Percentiles rank a stretch among this genome's conserved stretches.
phyloP scores from a whole-genome alignment of 2,329 filamentous ascomycete genomes.

The Nemania serpens region DNA sequence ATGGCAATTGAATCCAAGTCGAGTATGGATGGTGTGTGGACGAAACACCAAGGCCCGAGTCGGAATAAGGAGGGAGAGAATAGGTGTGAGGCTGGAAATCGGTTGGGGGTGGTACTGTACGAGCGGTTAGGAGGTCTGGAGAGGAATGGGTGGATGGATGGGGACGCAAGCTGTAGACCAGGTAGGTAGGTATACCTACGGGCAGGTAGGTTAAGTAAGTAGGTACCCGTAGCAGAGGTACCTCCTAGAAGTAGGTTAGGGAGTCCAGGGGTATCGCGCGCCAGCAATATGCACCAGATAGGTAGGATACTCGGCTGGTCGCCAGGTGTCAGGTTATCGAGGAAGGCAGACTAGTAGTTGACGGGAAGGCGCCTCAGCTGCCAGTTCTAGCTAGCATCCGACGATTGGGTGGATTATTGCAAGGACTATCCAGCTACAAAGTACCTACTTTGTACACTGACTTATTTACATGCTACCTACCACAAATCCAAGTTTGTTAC shows the following conservation, averaged over 20 bases:
- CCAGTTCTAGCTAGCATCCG: too few relatives aligned
- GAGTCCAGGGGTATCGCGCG: not conserved
- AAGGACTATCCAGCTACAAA: not conserved
- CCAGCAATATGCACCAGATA: not conserved
- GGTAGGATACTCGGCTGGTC: not conserved
- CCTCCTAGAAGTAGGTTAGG: not conserved
- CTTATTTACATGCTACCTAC: too few relatives aligned
- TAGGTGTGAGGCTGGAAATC: conserved; percentile 41
- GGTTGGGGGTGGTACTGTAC: conserved; percentile 38
- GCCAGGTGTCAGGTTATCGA: not conserved
- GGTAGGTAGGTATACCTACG: conserved; percentile 17
- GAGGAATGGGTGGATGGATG: conserved; percentile 25
- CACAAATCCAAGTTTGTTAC: too few relatives aligned
- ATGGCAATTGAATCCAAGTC: conserved; percentile 32
- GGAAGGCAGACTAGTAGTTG: not conserved
- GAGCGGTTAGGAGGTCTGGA: conserved; percentile 34
- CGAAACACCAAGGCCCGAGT: conserved; percentile 35
- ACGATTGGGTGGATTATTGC: too few relatives aligned
- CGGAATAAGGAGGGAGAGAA: conserved; percentile 32
- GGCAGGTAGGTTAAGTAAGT: conserved; percentile 8
- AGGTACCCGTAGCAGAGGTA: not conserved
- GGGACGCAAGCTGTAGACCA: conserved; percentile 36
- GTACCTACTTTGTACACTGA: not conserved
- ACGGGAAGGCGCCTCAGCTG: not conserved
- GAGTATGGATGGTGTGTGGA: conserved; percentile 25